Conservation (phyloP, 179 eudicot genomes). For the Pouteria campechiana region DNA sequence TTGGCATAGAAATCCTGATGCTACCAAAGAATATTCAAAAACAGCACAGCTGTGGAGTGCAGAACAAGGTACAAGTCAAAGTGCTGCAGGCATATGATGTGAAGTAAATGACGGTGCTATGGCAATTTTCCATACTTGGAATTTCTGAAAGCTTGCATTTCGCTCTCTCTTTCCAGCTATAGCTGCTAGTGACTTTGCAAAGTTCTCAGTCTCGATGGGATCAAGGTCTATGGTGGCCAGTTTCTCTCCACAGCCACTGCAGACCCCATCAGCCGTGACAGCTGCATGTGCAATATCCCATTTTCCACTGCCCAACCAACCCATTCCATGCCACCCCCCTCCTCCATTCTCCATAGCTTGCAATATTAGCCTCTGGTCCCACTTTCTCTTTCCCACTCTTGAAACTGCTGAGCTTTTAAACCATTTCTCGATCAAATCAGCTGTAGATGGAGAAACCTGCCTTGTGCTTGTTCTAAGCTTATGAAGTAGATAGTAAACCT, state of each 20-base stretch:
- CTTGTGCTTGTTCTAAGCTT: slow-evolving; percentile 58
- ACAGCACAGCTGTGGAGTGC: no score
- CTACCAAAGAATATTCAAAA: no score
- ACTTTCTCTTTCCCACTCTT: slow-evolving; percentile 63
- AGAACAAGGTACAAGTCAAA: no score
- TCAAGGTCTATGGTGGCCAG: slow-evolving; percentile 82
- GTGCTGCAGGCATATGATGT: no score
- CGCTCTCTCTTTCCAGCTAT: slow-evolving; percentile 60
- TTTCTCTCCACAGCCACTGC: slow-evolving; percentile 69
- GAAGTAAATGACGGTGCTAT: neutral
- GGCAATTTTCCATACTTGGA: slow-evolving; percentile 47
- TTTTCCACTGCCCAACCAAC: slow-evolving; percentile 82
- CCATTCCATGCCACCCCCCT: slow-evolving; percentile 96
- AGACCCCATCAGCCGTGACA: slow-evolving; percentile 50
- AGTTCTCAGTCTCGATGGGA: slow-evolving; percentile 71
- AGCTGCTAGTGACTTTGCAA: slow-evolving; percentile 79
- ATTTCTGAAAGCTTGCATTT: slow-evolving; percentile 65
- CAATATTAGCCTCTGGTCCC: slow-evolving; percentile 34
- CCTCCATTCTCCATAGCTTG: slow-evolving; percentile 52
- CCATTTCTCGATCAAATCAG: slow-evolving; percentile 64
- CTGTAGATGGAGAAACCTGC: slow-evolving; percentile 47
- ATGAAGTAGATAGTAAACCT: slow-evolving; percentile 71
- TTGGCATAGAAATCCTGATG: no score
- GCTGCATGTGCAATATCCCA: slow-evolving; percentile 47
- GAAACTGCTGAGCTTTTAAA: slow-evolving; percentile 56